Evolutionary conservation across 176 grass and related monocot species (phyloP).

Genomic region (Juncus effusus): DNA sequence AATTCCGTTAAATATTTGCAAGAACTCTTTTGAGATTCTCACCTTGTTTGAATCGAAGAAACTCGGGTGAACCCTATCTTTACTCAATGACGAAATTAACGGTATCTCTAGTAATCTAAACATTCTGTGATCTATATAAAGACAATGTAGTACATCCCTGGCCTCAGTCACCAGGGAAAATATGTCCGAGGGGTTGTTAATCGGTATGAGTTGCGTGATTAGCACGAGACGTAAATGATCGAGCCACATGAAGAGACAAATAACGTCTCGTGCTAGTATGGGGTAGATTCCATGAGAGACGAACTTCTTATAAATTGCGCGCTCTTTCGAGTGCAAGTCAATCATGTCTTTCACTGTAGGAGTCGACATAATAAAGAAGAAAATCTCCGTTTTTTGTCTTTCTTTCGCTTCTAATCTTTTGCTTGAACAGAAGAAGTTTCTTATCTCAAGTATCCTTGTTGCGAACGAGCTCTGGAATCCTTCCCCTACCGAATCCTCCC

Average conservation of each 20-base stretch:
- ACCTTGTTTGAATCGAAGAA: slow-evolving; percentile 3
- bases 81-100: background rate
- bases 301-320: slow-evolving; percentile 13
- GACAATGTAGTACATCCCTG: background rate
- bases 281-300: background rate
- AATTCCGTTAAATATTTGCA: background rate
- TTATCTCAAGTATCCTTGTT: too few relatives aligned
- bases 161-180: slow-evolving; percentile 4
- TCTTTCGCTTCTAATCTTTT: too few relatives aligned
- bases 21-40: background rate
- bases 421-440: too few relatives aligned
- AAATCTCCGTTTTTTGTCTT: too few relatives aligned
- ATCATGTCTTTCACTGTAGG: slow-evolving; percentile 21
- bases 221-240: background rate
- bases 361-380: background rate
- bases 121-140: slow-evolving; percentile 1
- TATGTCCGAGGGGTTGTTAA: background rate
- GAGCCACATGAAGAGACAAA: slow-evolving; percentile 16
- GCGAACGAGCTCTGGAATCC: too few relatives aligned
- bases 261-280: slow-evolving; percentile 1
- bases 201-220: background rate
- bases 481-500: too few relatives aligned
- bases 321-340: slow-evolving; percentile 5
- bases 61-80: background rate
- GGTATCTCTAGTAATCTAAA: background rate